Evolutionary conservation across 768 basidiomycete species (phyloP), one percentile per base, ranked within the genome.

Genomic region (Candolleomyces eurysporus): DNA sequence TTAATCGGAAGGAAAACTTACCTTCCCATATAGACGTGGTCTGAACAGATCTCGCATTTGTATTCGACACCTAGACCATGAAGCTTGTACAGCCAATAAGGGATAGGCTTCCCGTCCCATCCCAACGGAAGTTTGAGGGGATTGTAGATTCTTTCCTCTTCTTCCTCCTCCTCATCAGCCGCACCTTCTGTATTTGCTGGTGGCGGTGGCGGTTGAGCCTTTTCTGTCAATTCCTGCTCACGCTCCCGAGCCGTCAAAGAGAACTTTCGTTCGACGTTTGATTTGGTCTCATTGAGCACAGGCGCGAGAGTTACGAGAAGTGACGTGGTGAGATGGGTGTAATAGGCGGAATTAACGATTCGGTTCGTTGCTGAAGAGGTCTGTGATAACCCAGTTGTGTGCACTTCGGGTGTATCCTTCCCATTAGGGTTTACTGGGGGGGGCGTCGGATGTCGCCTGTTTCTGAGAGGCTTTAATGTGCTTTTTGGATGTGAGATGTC

Each of bases 21-120:
- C 92, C 92, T 84, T 68, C 96, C 96, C 94, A 96, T 96, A 73
- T 98, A 98, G 10, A 95, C 91, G 71, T 91, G 91, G 71, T 96
- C 96, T 14, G 93, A 95, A 71, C 96, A 98, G 67, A 99, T 96
- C 78, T 98, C 96, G 67, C 97, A 99, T 60, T 88, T 85, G 73
- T 98, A 99, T 73, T 96, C 94, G 31, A 97, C 95, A n/a, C 97
- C 97, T 42, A 98, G 81, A 9, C 97, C 97, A 70, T 99, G 97
- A 42, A 99, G 78, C 75, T 98, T 98, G 79, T 96, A 99, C 58
- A 99, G 67, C 96, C 96, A 98, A 71, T 96, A 98, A 39, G 97
- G 97, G 68, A 99, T 99, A 19, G 97, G 97, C 71, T 98, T 98
- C 36, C 96, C 96, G 69, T 99, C 97, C 95, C 95, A 98, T 5